Conservation (phyloP, 163 green algal genomes). For the Volvox carteri region DNA sequence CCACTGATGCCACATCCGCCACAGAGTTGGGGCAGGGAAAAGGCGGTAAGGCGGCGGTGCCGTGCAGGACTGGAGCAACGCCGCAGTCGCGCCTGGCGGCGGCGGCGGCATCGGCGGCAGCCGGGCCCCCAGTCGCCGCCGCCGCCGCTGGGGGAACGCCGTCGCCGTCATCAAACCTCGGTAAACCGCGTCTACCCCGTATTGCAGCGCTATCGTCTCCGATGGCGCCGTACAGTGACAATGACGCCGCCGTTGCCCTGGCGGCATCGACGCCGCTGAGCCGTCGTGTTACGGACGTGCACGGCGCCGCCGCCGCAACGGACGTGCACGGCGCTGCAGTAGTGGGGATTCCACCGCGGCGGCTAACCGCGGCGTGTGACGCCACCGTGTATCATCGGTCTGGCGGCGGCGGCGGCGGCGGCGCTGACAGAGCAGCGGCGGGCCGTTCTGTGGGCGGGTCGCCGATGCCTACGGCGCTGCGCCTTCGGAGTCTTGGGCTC, state of each 20-base stretch:
- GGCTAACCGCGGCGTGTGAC: neutral
- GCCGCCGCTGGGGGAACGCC: neutral
- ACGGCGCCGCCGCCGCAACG: neutral
- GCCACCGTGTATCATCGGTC: neutral
- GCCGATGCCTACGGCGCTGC: neutral
- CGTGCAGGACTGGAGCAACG: neutral
- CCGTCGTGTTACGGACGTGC: neutral
- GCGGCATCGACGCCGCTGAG: neutral
- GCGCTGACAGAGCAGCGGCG: neutral
- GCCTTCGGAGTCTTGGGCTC: neutral
- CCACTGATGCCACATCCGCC: no score
- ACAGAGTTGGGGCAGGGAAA: no score
- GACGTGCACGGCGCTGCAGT: neutral
- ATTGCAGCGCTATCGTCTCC: constrained; percentile 7
- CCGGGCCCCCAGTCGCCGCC: neutral
- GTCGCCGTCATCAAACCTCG: neutral
- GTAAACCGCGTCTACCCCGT: neutral
- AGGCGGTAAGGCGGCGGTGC: neutral
- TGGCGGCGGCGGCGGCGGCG: neutral
- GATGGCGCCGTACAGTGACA: neutral
- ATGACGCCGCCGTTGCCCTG: neutral
- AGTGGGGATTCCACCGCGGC: neutral
- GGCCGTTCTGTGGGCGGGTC: constrained; percentile 9
- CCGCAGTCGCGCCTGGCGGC: constrained; percentile 13
- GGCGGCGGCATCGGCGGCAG: neutral